Percentiles rank a stretch among this genome's conserved stretches.
phyloP scores from a whole-genome alignment of 768 basidiomycete genomes.

The Suillus variegatus region DNA sequence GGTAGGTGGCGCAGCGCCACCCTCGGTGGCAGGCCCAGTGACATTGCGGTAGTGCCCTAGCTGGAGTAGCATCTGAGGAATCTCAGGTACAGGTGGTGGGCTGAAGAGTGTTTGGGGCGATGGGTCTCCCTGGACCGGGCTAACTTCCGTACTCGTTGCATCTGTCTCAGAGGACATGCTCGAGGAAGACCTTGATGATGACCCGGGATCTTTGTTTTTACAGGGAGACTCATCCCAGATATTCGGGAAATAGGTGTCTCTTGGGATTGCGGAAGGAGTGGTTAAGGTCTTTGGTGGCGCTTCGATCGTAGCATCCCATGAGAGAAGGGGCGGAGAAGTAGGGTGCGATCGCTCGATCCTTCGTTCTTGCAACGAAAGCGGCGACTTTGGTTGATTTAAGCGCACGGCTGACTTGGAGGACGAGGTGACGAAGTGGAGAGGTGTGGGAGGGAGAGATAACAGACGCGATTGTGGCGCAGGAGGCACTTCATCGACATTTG shows the following conservation, averaged over 20 bases:
- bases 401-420: constrained; percentile 23
- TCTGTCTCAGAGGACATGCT: constrained; percentile 28
- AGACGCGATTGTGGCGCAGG: constrained; percentile 55
- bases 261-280: constrained; percentile 59
- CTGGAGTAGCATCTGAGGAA: constrained; percentile 65
- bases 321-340: constrained; percentile 60
- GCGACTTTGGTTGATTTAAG: constrained; percentile 24
- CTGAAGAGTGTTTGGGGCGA: constrained; percentile 51
- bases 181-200: constrained; percentile 42
- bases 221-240: constrained; percentile 75
- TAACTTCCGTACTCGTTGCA: constrained; percentile 21
- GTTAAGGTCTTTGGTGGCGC: constrained; percentile 72
- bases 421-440: constrained; percentile 22
- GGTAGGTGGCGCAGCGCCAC: constrained; percentile 43
- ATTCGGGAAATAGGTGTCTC: constrained; percentile 79
- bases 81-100: constrained; percentile 57
- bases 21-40: constrained; percentile 41
- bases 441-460: constrained; percentile 49
- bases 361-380: constrained; percentile 14
- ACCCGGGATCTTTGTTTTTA: constrained; percentile 38
- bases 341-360: constrained; percentile 41
- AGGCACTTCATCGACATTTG: constrained; percentile 61
- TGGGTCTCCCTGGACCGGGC: constrained; percentile 17
- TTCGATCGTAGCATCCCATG: constrained; percentile 82
- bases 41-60: constrained; percentile 77